phyloP scores from a whole-genome alignment of 768 basidiomycete genomes.

The Crepidotus variabilis region DNA sequence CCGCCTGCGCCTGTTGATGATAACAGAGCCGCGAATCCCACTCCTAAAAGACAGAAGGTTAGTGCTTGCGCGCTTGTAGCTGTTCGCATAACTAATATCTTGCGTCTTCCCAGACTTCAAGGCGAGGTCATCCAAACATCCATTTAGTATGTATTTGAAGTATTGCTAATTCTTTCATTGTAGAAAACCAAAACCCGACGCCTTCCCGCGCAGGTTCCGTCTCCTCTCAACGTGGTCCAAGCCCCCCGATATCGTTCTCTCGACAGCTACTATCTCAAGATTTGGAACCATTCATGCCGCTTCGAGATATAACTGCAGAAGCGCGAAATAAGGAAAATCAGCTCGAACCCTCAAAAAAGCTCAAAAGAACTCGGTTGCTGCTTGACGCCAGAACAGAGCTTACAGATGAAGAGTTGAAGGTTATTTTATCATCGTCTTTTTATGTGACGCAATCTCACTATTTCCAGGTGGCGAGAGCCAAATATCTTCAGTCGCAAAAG shows the following conservation, averaged over 20 bases:
- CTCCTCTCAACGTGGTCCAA: conserved; percentile 1
- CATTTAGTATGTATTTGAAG: background rate
- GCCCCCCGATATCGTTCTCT: conserved; percentile 36
- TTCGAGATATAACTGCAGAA: conserved; percentile 25
- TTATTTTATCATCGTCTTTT: conserved; percentile 15
- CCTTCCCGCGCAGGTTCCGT: conserved; percentile 8
- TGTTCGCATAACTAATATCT: background rate
- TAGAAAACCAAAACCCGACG: conserved; percentile 11
- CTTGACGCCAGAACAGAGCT: conserved; percentile 76
- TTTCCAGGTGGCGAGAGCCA: conserved; percentile 52
- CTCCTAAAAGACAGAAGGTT: conserved; percentile 3
- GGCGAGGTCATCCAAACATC: background rate
- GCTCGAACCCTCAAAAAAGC: conserved; percentile 21
- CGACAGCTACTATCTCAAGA: conserved; percentile 40
- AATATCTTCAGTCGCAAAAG: conserved; percentile 65
- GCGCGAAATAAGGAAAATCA: conserved; percentile 16
- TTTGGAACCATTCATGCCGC: conserved; percentile 20
- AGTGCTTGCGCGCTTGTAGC: background rate
- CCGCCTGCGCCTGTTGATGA: background rate
- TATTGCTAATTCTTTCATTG: background rate
- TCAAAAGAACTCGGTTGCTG: conserved; percentile 53
- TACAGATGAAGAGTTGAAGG: conserved; percentile 81
- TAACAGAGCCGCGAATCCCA: background rate
- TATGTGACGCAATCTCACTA: background rate
- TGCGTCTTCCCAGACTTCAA: background rate